Evolutionary conservation across 352 stramenopile species (phyloP).

Genomic region (Phytophthora chlamydospora): DNA sequence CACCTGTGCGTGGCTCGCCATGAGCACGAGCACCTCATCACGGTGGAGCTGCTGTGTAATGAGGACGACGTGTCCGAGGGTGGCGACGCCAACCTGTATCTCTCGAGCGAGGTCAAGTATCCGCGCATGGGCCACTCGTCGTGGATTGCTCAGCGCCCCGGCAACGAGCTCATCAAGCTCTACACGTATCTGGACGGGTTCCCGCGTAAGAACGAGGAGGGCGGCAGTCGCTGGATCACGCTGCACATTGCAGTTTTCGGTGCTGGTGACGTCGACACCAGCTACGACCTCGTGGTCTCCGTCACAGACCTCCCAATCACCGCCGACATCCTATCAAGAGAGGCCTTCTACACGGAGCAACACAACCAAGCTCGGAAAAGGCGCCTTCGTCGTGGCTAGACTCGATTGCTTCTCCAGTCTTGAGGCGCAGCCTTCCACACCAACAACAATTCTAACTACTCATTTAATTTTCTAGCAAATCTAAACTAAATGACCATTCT

Average conservation of each 20-base stretch:
- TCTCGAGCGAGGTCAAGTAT: slow-evolving; percentile 72
- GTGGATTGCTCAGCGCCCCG: slow-evolving; percentile 72
- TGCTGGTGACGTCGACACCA: slow-evolving; percentile 29
- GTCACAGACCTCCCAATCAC: slow-evolving; percentile 67
- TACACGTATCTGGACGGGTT: slow-evolving; percentile 85
- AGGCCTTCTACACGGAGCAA: slow-evolving; percentile 67
- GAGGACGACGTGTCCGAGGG: slow-evolving; percentile 19
- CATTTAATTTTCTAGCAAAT: no score
- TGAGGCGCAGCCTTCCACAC: no score
- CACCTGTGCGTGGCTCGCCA: slow-evolving; percentile 79
- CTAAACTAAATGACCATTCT: slow-evolving; percentile 29
- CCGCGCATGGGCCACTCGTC: slow-evolving; percentile 65
- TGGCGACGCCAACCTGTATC: slow-evolving; percentile 70
- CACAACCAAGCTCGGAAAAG: slow-evolving; percentile 32
- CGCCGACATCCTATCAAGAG: slow-evolving; percentile 47
- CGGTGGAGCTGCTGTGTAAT: slow-evolving; percentile 57
- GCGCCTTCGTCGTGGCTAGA: slow-evolving; percentile 16
- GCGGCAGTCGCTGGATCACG: slow-evolving; percentile 54
- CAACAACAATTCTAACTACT: no score
- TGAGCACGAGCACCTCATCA: slow-evolving; percentile 78
- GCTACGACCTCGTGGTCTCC: slow-evolving; percentile 61
- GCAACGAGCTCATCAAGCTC: slow-evolving; percentile 65
- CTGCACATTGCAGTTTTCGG: slow-evolving; percentile 79
- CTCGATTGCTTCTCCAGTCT: neutral
- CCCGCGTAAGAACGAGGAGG: slow-evolving; percentile 51